Percentiles rank a stretch among this genome's conserved stretches.
Conservation (phyloP, 1,139 yeast species). For the Zygosaccharomyces pseudobailii region DNA sequence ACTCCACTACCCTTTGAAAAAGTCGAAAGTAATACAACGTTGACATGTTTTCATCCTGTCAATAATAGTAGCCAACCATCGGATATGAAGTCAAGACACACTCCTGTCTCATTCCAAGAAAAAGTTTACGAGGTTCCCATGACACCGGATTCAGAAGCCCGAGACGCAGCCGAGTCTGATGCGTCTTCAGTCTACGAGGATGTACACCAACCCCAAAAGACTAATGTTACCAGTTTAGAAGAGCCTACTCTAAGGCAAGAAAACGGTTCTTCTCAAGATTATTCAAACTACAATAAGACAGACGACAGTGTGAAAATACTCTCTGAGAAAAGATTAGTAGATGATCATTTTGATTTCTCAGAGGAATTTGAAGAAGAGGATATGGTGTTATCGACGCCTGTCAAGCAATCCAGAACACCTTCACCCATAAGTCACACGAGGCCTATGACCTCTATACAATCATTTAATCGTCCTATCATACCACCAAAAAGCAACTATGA, state of each 20-base stretch:
- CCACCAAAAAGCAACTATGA: constrained; percentile 2
- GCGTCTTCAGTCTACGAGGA: constrained; percentile 5
- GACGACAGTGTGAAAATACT: constrained; percentile 15
- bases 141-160: constrained; percentile 1
- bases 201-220: background rate
- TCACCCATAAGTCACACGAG: background rate
- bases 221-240: background rate
- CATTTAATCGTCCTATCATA: constrained; percentile 18
- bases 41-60: background rate
- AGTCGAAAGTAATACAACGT: background rate
- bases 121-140: background rate
- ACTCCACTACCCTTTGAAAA: background rate
- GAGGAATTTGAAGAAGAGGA: background rate
- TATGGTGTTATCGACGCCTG: background rate
- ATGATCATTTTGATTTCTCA: background rate
- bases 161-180: background rate
- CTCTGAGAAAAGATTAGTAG: constrained; percentile 5
- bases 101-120: background rate
- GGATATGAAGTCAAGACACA: background rate
- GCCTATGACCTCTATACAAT: constrained; percentile 27
- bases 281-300: constrained; percentile 5
- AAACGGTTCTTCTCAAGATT: background rate
- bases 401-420: background rate
- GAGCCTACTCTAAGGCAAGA: background rate
- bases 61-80: background rate